Conservation (phyloP, 2,329 filamentous ascomycete genomes). For the Curvularia lunata region DNA sequence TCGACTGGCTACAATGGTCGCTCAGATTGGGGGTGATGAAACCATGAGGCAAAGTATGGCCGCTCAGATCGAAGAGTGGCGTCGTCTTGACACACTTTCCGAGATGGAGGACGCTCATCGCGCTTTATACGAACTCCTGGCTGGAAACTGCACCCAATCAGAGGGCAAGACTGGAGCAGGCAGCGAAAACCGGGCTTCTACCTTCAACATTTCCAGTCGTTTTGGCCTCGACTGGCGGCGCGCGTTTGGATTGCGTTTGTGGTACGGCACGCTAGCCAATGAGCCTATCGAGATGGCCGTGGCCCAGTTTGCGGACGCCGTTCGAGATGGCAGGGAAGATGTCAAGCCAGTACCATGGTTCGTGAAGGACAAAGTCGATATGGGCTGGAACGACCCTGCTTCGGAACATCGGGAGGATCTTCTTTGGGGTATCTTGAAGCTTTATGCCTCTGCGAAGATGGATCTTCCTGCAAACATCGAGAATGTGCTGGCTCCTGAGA, state of each 20-base stretch:
- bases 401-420: conserved; percentile 72
- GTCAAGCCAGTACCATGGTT: conserved; percentile 76
- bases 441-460: conserved; percentile 70
- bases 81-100: conserved; percentile 78
- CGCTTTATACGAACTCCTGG: conserved; percentile 85
- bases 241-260: conserved; percentile 87
- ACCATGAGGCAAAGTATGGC: conserved; percentile 75
- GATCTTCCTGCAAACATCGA: conserved; percentile 61
- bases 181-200: conserved; percentile 78
- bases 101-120: conserved; percentile 87
- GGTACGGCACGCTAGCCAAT: conserved; percentile 76
- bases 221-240: conserved; percentile 94
- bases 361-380: conserved; percentile 63
- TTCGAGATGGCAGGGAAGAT: conserved; percentile 71
- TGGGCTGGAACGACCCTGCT: conserved; percentile 67
- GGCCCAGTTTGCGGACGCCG: conserved; percentile 72
- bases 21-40: conserved; percentile 79
- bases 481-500: conserved; percentile 75
- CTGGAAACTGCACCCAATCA: conserved; percentile 84
- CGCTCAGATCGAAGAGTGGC: conserved; percentile 84
- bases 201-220: conserved; percentile 80
- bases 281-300: conserved; percentile 78
- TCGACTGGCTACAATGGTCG: conserved; percentile 81
- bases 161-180: conserved; percentile 76
- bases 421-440: conserved; percentile 83